Percentiles rank a stretch among this genome's conserved stretches.
phyloP scores from a whole-genome alignment of 805 yeast genomes.

The Sungouiozyma ichnusensis region DNA sequence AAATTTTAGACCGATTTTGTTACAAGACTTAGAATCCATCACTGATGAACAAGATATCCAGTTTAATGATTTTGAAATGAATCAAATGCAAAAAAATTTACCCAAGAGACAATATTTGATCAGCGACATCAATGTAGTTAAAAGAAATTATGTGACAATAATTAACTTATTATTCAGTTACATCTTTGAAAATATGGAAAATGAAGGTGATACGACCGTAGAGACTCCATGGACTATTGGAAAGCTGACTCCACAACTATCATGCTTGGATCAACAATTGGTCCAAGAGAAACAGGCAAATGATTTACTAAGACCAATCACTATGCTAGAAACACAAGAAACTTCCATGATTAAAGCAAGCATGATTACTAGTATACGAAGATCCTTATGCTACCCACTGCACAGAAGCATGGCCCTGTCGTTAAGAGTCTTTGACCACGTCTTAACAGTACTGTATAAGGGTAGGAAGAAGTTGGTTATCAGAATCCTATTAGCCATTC shows the following conservation, averaged over 20 bases:
- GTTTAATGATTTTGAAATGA: background rate
- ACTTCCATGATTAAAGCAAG: conserved; percentile 37
- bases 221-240: conserved; percentile 96
- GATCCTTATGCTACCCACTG: conserved; percentile 72
- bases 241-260: conserved; percentile 66
- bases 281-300: conserved; percentile 15
- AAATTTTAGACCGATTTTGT: conserved; percentile 42
- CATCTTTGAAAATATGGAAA: conserved; percentile 65
- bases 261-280: conserved; percentile 57
- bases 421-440: conserved; percentile 64
- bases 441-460: conserved; percentile 47
- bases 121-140: conserved; percentile 32
- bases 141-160: conserved; percentile 51
- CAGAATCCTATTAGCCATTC: conserved; percentile 45
- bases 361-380: conserved; percentile 51
- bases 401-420: conserved; percentile 60
- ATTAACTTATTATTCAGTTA: conserved; percentile 62
- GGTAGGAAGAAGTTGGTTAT: conserved; percentile 58
- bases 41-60: conserved; percentile 43
- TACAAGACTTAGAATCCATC: conserved; percentile 40
- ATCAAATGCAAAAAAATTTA: conserved; percentile 46
- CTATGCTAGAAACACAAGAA: no score
- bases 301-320: no score
- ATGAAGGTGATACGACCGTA: conserved; percentile 56
- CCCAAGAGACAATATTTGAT: conserved; percentile 56